Conservation (phyloP, 495 filamentous ascomycete genomes). For the Podospora didyma region DNA sequence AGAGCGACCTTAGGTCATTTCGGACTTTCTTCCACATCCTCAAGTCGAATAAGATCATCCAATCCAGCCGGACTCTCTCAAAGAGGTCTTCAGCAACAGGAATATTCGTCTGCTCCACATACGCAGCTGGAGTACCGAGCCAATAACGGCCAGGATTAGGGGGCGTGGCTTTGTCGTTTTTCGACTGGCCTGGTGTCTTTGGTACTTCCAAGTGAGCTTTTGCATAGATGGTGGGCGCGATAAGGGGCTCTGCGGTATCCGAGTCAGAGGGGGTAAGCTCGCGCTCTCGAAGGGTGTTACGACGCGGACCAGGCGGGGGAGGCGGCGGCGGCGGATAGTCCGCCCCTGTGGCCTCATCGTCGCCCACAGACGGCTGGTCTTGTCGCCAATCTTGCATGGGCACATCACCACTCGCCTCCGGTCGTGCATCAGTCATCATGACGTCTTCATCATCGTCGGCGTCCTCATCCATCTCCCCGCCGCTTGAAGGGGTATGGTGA, state of each 20-base stretch:
- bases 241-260: conserved; percentile 54
- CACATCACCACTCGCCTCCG: conserved; percentile 55
- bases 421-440: conserved; percentile 43
- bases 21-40: conserved; percentile 94
- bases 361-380: conserved; percentile 42
- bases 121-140: conserved; percentile 72
- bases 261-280: conserved; percentile 58
- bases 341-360: conserved; percentile 66
- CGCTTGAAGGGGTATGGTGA: conserved; percentile 30
- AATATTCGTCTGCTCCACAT: conserved; percentile 50
- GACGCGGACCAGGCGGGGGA: conserved; percentile 44
- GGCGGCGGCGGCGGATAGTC: conserved; percentile 64
- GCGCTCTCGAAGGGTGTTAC: conserved; percentile 38
- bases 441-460: conserved; percentile 49
- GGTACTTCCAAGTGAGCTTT: conserved; percentile 55
- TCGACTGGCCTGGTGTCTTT: conserved; percentile 46
- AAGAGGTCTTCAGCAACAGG: conserved; percentile 79
- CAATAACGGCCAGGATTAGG: conserved; percentile 70
- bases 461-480: conserved; percentile 43
- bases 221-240: conserved; percentile 50
- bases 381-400: conserved; percentile 51
- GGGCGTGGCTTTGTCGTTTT: conserved; percentile 25
- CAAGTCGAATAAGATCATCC: conserved; percentile 94
- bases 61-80: conserved; percentile 85
- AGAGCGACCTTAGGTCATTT: conserved; percentile 84